phyloP scores from a whole-genome alignment of 148 eudicot species.

The Rhododendron vialii region DNA sequence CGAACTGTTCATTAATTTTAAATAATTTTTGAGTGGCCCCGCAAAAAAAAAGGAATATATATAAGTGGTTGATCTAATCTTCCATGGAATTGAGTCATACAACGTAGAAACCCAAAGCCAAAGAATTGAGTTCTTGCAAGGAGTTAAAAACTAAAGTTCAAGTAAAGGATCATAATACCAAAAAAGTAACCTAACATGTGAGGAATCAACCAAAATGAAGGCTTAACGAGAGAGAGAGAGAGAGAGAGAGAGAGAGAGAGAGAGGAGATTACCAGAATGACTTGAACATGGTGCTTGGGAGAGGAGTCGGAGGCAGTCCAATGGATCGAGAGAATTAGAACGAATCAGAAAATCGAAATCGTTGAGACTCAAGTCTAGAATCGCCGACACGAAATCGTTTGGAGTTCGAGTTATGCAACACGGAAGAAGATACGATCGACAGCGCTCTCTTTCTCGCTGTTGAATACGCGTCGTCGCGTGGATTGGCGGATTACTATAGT shows the following conservation, averaged over 20 bases:
- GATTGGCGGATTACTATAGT: background rate
- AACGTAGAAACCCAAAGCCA: background rate
- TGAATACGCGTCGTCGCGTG: background rate
- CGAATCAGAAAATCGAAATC: background rate
- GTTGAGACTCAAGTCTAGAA: background rate
- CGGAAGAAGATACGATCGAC: background rate
- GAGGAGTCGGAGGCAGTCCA: background rate
- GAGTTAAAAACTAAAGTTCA: background rate
- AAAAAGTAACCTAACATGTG: background rate
- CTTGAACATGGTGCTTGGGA: constrained; percentile 15
- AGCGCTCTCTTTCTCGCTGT: background rate
- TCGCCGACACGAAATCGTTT: too few species aligned
- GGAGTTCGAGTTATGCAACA: background rate
- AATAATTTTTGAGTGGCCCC: too few species aligned
- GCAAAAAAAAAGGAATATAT: too few species aligned
- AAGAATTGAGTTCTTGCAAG: background rate
- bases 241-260: background rate
- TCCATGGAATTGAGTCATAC: background rate
- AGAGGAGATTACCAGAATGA: constrained; percentile 16
- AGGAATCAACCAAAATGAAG: background rate
- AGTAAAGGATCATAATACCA: background rate
- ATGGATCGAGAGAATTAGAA: background rate
- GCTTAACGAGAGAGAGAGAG: too few species aligned
- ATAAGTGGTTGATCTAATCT: too few species aligned
- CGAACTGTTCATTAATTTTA: too few species aligned